A percentile compares a stretch with the other conserved stretches of the same genome.
Conservation (phyloP, 352 stramenopile genomes). For the Phytopythium chamaehyphon region DNA sequence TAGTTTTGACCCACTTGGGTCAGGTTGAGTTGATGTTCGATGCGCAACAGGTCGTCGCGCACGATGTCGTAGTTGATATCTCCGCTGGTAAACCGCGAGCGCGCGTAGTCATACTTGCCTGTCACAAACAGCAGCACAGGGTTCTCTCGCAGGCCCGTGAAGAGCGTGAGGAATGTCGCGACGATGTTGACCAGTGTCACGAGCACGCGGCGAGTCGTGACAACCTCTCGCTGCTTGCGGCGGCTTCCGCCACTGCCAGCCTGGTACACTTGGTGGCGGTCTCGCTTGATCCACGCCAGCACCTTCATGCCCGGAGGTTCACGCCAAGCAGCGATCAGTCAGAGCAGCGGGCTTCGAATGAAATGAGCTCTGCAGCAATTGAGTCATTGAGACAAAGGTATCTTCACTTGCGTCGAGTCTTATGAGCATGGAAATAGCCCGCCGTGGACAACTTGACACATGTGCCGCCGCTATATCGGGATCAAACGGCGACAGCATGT, state of each 20-base stretch:
- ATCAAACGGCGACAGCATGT: too few relatives aligned
- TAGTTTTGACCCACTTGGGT: constrained; percentile 15
- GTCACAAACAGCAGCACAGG: constrained; percentile 24
- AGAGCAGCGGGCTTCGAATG: too few relatives aligned
- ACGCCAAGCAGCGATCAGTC: too few relatives aligned
- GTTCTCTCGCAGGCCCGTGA: constrained; percentile 38
- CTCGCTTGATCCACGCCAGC: background rate
- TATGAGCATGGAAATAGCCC: too few relatives aligned
- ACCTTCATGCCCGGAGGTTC: background rate
- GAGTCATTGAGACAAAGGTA: too few relatives aligned
- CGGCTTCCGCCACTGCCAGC: too few relatives aligned
- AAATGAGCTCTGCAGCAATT: too few relatives aligned
- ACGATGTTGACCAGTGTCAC: constrained; percentile 23
- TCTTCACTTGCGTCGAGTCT: too few relatives aligned
- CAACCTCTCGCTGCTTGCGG: background rate
- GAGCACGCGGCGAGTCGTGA: constrained; percentile 5
- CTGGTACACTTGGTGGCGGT: background rate
- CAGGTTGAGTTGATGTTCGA: constrained; percentile 10
- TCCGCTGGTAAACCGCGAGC: constrained; percentile 13
- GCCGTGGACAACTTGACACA: too few relatives aligned
- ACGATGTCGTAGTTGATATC: constrained; percentile 29
- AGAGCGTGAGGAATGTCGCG: constrained; percentile 30
- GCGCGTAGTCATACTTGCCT: constrained; percentile 26
- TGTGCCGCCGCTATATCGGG: too few relatives aligned
- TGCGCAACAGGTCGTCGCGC: constrained; percentile 14